Conservation (phyloP, 345 rosid genomes). For the Eucalyptus fibrosa region DNA sequence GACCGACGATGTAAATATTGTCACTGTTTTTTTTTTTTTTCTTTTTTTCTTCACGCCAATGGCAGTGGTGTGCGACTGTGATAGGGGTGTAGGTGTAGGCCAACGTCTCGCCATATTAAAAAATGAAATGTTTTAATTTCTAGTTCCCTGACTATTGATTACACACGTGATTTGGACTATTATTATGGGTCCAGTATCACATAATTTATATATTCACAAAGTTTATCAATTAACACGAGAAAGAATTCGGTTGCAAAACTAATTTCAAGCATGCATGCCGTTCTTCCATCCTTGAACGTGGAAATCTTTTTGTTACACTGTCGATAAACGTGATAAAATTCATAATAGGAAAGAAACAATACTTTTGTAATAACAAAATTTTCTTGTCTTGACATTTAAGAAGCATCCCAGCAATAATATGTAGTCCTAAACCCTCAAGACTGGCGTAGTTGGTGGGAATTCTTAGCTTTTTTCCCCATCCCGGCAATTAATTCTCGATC, state of each 20-base stretch:
- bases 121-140: neutral
- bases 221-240: neutral
- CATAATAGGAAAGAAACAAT: neutral
- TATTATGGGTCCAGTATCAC: neutral
- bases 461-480: neutral
- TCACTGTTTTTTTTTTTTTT: neutral
- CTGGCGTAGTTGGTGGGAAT: neutral
- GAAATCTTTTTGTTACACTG: accelerated
- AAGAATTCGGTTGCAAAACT: neutral
- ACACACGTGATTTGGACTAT: neutral
- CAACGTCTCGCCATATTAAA: neutral
- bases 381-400: neutral
- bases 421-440: neutral
- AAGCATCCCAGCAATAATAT: neutral
- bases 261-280: neutral
- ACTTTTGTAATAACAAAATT: neutral
- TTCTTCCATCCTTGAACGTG: neutral
- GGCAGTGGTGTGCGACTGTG: neutral
- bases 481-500: too few species aligned
- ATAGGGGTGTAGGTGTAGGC: neutral
- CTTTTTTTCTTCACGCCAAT: neutral
- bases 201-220: neutral
- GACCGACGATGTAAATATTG: neutral
- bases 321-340: accelerated
- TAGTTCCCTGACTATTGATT: neutral